phyloP scores from a whole-genome alignment of 768 basidiomycete species.

The Kockovaella imperatae region DNA sequence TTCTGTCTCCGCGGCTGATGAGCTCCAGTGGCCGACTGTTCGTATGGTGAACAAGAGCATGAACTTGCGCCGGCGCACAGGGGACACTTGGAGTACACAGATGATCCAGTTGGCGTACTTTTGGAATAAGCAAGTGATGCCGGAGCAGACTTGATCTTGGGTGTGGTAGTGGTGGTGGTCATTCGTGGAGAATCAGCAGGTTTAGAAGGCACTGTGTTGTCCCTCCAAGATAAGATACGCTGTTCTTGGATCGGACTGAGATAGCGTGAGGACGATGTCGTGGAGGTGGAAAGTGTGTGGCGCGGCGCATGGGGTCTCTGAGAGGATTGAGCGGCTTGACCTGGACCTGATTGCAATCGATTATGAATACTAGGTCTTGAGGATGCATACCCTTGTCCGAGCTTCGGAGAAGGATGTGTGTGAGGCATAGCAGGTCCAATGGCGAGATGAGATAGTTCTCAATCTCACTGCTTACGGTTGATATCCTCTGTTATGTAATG shows the following conservation, averaged over 20 bases:
- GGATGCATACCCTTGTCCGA: background rate
- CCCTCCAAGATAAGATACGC: constrained; percentile 14
- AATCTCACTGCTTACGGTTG: too few species aligned
- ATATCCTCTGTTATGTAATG: too few species aligned
- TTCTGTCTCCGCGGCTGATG: too few species aligned
- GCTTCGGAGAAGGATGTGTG: too few species aligned
- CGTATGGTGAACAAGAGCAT: too few species aligned
- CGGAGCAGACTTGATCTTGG: constrained; percentile 9
- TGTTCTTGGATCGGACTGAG: constrained; percentile 16
- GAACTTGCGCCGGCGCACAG: too few species aligned
- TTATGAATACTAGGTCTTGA: background rate
- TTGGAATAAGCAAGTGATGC: constrained; percentile 1
- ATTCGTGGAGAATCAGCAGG: background rate
- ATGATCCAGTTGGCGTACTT: background rate
- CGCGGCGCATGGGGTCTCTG: background rate
- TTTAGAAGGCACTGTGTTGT: background rate
- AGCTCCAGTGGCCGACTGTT: too few species aligned
- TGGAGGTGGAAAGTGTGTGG: constrained; percentile 3
- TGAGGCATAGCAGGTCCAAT: too few species aligned
- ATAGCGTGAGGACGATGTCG: constrained; percentile 4
- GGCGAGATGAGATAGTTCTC: too few species aligned
- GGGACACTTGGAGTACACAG: too few species aligned
- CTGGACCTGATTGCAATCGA: background rate
- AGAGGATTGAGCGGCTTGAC: background rate
- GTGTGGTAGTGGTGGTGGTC: background rate